These are phyloP conservation scores for Choricystis sp. DNA, from an alignment of 139 green algal genomes.

Conservation along the genomic window DNA sequence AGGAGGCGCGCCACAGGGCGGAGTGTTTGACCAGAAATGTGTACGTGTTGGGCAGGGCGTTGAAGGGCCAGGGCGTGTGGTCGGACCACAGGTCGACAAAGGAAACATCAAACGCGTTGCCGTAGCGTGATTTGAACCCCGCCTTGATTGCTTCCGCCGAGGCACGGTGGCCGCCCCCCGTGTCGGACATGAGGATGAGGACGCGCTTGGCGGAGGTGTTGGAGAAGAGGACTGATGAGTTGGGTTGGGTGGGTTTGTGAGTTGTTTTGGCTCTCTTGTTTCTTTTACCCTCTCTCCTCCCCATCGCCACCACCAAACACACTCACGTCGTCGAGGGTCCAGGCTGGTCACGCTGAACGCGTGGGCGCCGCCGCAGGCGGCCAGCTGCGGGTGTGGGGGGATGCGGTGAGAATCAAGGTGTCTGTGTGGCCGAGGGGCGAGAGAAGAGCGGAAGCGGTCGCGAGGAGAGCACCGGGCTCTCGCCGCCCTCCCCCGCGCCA, in stretches of 20 bases:
- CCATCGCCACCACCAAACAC: too few relatives aligned
- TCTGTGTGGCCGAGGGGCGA: too few relatives aligned
- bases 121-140: conserved; percentile 74
- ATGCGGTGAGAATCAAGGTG: background rate
- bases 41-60: conserved; percentile 78
- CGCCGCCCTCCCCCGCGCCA: too few relatives aligned
- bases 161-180: conserved; percentile 83
- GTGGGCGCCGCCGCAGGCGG: background rate
- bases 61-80: conserved; percentile 77
- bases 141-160: conserved; percentile 75
- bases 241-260: too few relatives aligned
- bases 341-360: background rate
- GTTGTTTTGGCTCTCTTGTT: too few relatives aligned
- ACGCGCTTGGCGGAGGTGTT: conserved; percentile 33
- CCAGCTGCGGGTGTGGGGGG: background rate
- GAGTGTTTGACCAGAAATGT: conserved; percentile 74
- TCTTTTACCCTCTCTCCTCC: too few relatives aligned
- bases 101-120: conserved; percentile 38
- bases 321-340: too few relatives aligned
- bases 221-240: too few relatives aligned
- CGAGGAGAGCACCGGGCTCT: too few relatives aligned
- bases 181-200: conserved; percentile 93
- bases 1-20: conserved; percentile 51
- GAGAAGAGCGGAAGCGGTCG: too few relatives aligned
- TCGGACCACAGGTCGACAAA: conserved; percentile 89